Conservation (phyloP, 805 yeast species). For the Yarrowia divulgata region DNA sequence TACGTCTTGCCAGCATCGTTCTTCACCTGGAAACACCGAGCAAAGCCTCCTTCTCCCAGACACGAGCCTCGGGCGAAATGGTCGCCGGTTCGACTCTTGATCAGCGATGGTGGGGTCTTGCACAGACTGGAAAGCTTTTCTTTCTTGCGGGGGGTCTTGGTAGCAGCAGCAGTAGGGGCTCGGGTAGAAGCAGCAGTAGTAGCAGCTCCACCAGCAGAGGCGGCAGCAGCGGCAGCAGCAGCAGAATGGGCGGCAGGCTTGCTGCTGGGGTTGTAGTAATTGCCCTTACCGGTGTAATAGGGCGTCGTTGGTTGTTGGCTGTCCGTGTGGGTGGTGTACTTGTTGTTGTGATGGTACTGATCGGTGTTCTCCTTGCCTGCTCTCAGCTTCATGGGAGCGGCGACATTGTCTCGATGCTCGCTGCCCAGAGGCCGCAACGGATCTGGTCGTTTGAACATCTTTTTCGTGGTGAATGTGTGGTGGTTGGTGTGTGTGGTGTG, state of each 20-base stretch:
- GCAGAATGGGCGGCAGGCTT: neutral
- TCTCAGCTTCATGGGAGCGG: conserved; percentile 16
- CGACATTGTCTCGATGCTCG: conserved; percentile 30
- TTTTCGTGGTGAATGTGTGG: neutral
- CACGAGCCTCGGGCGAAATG: conserved; percentile 90
- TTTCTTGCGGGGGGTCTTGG: conserved; percentile 58
- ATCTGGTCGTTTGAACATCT: conserved; percentile 34
- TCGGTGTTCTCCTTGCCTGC: conserved; percentile 31
- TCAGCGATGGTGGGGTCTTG: conserved; percentile 95
- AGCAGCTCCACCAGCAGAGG: neutral
- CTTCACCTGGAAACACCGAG: conserved; percentile 96
- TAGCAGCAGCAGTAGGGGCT: conserved; percentile 9
- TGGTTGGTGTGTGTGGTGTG: neutral
- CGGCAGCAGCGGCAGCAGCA: conserved; percentile 5
- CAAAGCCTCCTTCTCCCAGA: conserved; percentile 98
- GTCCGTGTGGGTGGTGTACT: neutral
- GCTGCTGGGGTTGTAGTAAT: conserved; percentile 1
- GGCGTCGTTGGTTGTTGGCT: conserved; percentile 14
- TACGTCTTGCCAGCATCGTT: conserved; percentile 84
- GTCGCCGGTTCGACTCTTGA: conserved; percentile 83
- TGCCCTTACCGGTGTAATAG: conserved; percentile 9
- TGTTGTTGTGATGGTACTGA: conserved; percentile 17
- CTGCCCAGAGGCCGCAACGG: conserved; percentile 26
- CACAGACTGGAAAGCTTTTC: conserved; percentile 90
- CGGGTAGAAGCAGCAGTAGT: neutral